Base-by-base conservation (phyloP, 148 eudicot species). In the Polygonum maritimum region DNA sequence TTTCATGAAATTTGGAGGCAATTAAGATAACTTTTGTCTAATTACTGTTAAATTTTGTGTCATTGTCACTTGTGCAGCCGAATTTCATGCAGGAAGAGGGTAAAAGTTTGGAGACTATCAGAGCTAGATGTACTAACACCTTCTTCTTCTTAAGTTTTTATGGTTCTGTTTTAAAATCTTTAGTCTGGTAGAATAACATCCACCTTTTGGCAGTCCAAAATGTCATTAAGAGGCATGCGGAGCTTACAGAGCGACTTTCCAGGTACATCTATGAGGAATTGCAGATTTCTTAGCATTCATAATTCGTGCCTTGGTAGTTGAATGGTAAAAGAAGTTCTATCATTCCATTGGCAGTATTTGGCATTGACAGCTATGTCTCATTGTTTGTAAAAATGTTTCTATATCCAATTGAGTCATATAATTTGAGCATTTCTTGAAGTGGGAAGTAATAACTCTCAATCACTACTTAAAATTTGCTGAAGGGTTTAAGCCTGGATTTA, bases 201-300 rank as follows among this genome's bases (percentile, higher is more conserved):
- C 67, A 57, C n/a, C 62, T 31, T 44, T 80, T 80, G 70, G 74
- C 88, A 94, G 98, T 92, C 85, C 84, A 86, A 75, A 86, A 84
- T 85, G 88, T 95, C 57, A 88, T 89, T 13, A 88, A 82, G 79
- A 88, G 99, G 80, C 99, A 92, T 82, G 89, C 84, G 11, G 90
- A 88, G 55, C 81, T 95, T 54, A 82, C 97, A 3, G 97, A 92
- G 63, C 90, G 96, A 48, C 91, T 95, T 78, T 89, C 99, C 13
- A 92, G 98, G 97, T 92, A 88, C 36, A 7, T 26, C 62, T 65
- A 52, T 60, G 16, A 67, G 2, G 44, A 16, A n/a, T 36, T 38
- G 5, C 16, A 36, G 71, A 19, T 67, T 35, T 35, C 45, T 67
- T 33, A 63, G 38, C 40, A 33, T 33, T 63, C 40, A 12, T 63